These are phyloP conservation scores for Pseudophaeomoniella oleicola DNA, from an alignment of 2,329 filamentous ascomycete species.

Conservation along the genomic window DNA sequence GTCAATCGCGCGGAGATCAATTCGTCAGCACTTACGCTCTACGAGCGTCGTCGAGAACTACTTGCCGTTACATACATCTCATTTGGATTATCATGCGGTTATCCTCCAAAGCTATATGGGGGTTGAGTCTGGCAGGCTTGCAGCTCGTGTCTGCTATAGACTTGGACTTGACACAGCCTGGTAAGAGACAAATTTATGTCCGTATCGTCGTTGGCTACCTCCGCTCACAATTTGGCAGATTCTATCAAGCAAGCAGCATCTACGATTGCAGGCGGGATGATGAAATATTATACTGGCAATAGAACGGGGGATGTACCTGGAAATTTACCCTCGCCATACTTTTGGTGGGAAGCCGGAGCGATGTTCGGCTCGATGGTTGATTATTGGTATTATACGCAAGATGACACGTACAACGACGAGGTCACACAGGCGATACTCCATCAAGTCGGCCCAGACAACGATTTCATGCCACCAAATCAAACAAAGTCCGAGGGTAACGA, in stretches of 20 bases:
- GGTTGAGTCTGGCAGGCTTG: too few species aligned
- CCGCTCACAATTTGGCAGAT: slow-evolving; percentile 11
- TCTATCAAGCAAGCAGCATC: slow-evolving; percentile 33
- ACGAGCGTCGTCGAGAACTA: too few species aligned
- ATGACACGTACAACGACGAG: slow-evolving; percentile 55
- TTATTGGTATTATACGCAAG: slow-evolving; percentile 74
- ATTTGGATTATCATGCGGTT: too few species aligned
- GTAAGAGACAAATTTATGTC: too few species aligned
- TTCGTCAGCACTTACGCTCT: too few species aligned
- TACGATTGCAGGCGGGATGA: slow-evolving; percentile 31
- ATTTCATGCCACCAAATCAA: slow-evolving; percentile 58
- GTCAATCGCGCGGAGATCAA: too few species aligned
- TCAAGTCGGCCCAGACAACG: slow-evolving; percentile 56
- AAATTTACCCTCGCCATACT: slow-evolving; percentile 36
- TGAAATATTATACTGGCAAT: slow-evolving; percentile 35
- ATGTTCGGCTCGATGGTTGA: slow-evolving; percentile 59
- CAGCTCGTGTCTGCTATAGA: slow-evolving; percentile 6
- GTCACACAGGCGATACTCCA: slow-evolving; percentile 54
- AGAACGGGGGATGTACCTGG: slow-evolving; percentile 34
- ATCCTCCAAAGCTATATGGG: too few species aligned
- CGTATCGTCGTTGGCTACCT: too few species aligned
- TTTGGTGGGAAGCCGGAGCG: slow-evolving; percentile 60
- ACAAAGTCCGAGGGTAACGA: slow-evolving; percentile 35
- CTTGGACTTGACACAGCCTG: slow-evolving; percentile 8
- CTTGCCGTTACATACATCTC: too few species aligned